Evolutionary conservation across 2,329 filamentous ascomycete genomes (phyloP).

Genomic region (Hymenoscyphus fraxineus): DNA sequence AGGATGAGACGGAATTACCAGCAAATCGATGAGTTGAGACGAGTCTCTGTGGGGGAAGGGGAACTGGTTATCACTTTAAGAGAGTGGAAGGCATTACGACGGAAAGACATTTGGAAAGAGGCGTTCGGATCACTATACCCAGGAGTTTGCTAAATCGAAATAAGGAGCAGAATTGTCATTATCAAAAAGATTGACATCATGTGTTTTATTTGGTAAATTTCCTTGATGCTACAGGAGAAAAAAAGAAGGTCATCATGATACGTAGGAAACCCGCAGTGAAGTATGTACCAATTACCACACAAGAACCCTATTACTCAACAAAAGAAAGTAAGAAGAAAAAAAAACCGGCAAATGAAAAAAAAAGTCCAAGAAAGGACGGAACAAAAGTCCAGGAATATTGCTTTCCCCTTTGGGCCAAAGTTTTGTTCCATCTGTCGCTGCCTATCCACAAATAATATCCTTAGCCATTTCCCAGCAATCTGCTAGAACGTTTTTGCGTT

Average conservation of each 20-base stretch:
- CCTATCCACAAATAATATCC: conserved; percentile 20
- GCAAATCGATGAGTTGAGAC: conserved; percentile 9
- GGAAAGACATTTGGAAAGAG: conserved; percentile 12
- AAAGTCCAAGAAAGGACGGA: conserved; percentile 13
- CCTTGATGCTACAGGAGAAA: conserved; percentile 43
- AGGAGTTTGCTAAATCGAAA: conserved; percentile 9
- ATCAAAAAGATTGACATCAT: conserved; percentile 4
- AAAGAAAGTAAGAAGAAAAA: conserved; percentile 20
- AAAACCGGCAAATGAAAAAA: conserved; percentile 12
- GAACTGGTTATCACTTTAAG: neutral
- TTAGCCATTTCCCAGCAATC: conserved; percentile 20
- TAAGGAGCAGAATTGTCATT: conserved; percentile 5
- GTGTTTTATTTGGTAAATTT: conserved; percentile 31
- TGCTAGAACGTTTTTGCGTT: conserved; percentile 25
- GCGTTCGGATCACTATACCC: conserved; percentile 30
- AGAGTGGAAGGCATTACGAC: neutral
- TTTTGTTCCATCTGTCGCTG: conserved; percentile 14
- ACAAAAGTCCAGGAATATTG: conserved; percentile 23
- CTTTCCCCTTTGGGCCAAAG: conserved; percentile 16
- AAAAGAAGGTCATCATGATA: conserved; percentile 31
- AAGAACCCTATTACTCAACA: conserved; percentile 27
- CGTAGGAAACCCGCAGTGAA: conserved; percentile 30
- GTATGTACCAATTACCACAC: conserved; percentile 21
- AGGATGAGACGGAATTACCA: conserved; percentile 22
- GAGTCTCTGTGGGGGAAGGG: neutral